phyloP scores from a whole-genome alignment of 306 rosid genomes.

The Cucurbita maxima region DNA sequence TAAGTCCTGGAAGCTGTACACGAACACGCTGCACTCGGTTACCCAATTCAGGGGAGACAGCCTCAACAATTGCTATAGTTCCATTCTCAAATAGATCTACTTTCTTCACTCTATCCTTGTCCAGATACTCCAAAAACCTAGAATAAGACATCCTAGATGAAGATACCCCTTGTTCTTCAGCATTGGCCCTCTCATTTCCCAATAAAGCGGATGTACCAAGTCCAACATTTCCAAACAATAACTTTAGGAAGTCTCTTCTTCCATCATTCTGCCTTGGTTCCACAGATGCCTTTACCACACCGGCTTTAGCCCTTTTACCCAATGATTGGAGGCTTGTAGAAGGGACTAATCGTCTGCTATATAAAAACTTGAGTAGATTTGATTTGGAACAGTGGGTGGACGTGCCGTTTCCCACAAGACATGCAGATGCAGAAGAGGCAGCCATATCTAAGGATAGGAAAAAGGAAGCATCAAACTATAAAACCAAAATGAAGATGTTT shows the following conservation, averaged over 20 bases:
- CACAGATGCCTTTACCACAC: constrained; percentile 36
- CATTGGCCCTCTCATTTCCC: constrained; percentile 52
- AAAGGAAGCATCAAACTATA: background rate
- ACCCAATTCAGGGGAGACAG: constrained; percentile 83
- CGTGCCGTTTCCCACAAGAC: constrained; percentile 62
- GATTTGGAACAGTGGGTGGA: constrained; percentile 30
- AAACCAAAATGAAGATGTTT: background rate
- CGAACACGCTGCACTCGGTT: constrained; percentile 84
- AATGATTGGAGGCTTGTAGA: constrained; percentile 26
- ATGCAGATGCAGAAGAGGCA: constrained; percentile 65
- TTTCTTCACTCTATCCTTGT: constrained; percentile 77
- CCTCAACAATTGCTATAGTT: constrained; percentile 81
- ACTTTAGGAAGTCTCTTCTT: constrained; percentile 71
- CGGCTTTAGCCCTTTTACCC: constrained; percentile 22
- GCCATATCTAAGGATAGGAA: constrained; percentile 35
- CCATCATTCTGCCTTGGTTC: constrained; percentile 48
- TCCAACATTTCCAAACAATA: constrained; percentile 54
- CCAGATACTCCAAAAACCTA: constrained; percentile 83
- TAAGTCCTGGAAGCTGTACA: constrained; percentile 91
- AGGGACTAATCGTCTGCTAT: constrained; percentile 31
- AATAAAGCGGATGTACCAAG: constrained; percentile 49
- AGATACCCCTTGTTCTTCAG: constrained; percentile 89
- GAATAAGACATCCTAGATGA: constrained; percentile 96
- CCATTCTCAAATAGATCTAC: constrained; percentile 90
- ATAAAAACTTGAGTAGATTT: constrained; percentile 35